These are phyloP conservation scores for Suillus hirtellus DNA, from an alignment of 768 basidiomycete genomes.

Conservation along the genomic window DNA sequence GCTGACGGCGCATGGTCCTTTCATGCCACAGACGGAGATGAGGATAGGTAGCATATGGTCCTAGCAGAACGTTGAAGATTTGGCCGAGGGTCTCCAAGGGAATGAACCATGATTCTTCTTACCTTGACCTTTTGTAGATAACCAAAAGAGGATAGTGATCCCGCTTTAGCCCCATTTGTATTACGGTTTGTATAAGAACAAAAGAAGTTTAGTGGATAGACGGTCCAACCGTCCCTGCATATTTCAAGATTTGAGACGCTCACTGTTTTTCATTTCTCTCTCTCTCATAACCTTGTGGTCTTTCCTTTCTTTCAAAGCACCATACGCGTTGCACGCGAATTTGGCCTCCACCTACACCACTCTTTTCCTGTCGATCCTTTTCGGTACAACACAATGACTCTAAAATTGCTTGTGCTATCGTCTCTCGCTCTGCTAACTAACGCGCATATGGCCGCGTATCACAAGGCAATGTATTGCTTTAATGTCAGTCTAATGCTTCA, in stretches of 20 bases:
- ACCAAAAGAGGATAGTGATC: neutral
- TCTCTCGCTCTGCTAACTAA: slow-evolving; percentile 20
- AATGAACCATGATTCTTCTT: neutral
- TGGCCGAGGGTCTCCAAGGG: slow-evolving; percentile 4
- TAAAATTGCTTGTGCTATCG: neutral
- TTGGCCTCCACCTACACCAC: neutral
- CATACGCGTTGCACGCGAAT: neutral
- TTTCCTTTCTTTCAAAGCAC: neutral
- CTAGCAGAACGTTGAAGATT: slow-evolving; percentile 1
- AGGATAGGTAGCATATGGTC: neutral
- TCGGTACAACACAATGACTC: neutral
- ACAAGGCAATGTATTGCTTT: slow-evolving; percentile 47
- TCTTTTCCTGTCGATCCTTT: slow-evolving; percentile 6
- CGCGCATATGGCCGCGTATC: slow-evolving; percentile 46
- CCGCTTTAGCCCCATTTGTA: neutral
- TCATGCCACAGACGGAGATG: slow-evolving; percentile 1
- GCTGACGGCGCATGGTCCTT: neutral
- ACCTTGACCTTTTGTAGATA: neutral
- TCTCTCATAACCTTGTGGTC: neutral
- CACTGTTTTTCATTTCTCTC: neutral
- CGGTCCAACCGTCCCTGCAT: neutral
- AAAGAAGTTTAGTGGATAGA: slow-evolving; percentile 2
- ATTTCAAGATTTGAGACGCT: neutral
- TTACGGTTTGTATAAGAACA: slow-evolving; percentile 3
- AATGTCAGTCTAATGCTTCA: slow-evolving; percentile 31